Evolutionary conservation across 306 rosid species (phyloP).

Genomic region (Arachis stenosperma): DNA sequence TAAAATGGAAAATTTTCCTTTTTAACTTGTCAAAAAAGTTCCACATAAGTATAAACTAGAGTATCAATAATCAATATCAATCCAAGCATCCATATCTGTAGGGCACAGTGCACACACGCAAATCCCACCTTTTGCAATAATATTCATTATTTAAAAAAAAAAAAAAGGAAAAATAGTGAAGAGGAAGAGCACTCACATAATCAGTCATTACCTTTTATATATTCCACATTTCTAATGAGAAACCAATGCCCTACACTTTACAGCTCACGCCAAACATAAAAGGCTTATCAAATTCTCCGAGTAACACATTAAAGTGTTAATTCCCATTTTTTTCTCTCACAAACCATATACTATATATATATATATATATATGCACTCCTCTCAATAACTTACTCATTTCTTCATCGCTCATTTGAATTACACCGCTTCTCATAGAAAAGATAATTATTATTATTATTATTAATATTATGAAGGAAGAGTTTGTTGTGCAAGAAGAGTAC

Average conservation of each 20-base stretch:
- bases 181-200: no score
- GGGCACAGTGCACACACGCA: not conserved
- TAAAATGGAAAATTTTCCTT: no score
- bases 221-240: no score
- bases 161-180: no score
- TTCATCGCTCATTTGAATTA: not conserved
- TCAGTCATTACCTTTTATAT: no score
- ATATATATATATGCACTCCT: not conserved
- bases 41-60: no score
- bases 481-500: conserved; percentile 54
- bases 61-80: not conserved
- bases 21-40: no score
- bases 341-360: not conserved
- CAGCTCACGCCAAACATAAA: not conserved
- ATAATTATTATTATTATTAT: no score
- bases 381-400: not conserved
- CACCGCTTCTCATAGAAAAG: not conserved
- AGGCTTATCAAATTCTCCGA: not conserved
- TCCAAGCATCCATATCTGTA: not conserved
- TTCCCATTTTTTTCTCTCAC: not conserved
- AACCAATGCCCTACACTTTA: not conserved
- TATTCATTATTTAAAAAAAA: not conserved
- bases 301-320: not conserved
- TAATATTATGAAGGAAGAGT: conserved; percentile 43
- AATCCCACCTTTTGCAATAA: not conserved